Percentiles rank a stretch among this genome's conserved stretches.
Evolutionary conservation across 495 filamentous ascomycete genomes (phyloP).

Genomic region (Annulohypoxylon maeteangense): DNA sequence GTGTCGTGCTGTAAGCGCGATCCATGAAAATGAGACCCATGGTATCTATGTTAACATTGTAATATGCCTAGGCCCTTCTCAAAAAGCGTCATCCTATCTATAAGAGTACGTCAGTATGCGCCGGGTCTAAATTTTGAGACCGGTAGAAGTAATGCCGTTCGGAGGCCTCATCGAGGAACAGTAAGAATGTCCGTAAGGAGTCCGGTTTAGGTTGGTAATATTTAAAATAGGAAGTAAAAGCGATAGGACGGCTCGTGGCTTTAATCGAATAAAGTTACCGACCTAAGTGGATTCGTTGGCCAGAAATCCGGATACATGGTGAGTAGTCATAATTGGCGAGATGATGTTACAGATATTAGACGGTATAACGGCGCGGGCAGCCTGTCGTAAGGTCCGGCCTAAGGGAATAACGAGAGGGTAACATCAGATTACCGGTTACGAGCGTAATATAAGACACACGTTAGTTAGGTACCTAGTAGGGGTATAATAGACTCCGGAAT

Average conservation of each 20-base stretch:
- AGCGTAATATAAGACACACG: background rate
- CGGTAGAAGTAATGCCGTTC: slow-evolving; percentile 8
- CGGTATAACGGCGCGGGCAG: slow-evolving; percentile 34
- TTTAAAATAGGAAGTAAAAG: slow-evolving; percentile 23
- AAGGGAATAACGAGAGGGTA: slow-evolving; percentile 7
- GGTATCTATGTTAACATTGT: background rate
- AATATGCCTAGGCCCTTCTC: background rate
- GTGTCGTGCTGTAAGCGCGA: background rate
- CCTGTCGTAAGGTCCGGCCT: slow-evolving; percentile 18
- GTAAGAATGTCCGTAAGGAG: background rate
- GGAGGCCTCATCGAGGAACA: background rate
- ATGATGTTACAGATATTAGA: slow-evolving; percentile 19
- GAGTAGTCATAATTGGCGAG: slow-evolving; percentile 9
- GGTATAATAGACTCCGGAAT: slow-evolving; percentile 11
- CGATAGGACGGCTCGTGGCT: slow-evolving; percentile 10
- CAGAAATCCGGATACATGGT: background rate
- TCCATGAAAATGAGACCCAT: background rate
- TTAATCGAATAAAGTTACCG: slow-evolving; percentile 4
- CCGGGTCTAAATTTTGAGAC: background rate
- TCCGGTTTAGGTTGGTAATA: background rate
- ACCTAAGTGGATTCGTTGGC: background rate
- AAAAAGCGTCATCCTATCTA: background rate
- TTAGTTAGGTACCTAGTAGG: slow-evolving; percentile 12
- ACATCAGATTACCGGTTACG: background rate
- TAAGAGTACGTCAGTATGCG: slow-evolving; percentile 2